Base-by-base conservation (phyloP, 306 rosid species). In the Casuarina glauca region DNA sequence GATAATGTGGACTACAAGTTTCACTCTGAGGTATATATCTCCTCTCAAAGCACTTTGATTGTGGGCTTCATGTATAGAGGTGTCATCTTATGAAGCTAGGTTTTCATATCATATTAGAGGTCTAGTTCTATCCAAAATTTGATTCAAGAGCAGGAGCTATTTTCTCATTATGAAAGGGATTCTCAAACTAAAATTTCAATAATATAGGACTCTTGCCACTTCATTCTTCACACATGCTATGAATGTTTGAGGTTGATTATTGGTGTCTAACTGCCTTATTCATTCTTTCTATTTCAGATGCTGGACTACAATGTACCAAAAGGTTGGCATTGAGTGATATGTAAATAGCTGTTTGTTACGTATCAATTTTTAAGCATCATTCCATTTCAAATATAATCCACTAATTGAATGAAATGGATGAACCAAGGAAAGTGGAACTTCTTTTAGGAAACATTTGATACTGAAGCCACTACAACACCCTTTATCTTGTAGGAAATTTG, bases 241-340 rank as follows among this genome's bases (percentile, higher is more conserved):
- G 32, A 54, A 70, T 46, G 64, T 10, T 16, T 44, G n/a, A 9
- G 38, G 42, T 64, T 48, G 60, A 1, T 32, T 44, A 53, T 67
- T 74, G 6, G 36, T 57, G 76, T 44, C 78, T 84, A 41, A 78
- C 75, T 58, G 43, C 38, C 75, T 46, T 55, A 9, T 73, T 38
- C 32, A 50, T 66, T 41, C 44, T 66, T 26, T 72, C 38, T 54
- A 13, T 79, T 63, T 49, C 89, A 85, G 89, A 89, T 93, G 98
- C 84, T 89, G 90, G 98, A 91, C 87, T 93, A 93, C 91, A 93
- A 91, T 88, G 98, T 93, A 78, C 97, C 91, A 62, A 93, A 97
- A 91, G 98, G 97, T 91, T 78, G 67, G 89, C 67, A 64, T 75
- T 76, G 15, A 68, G 51, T 66, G 45, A 45, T 63, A 26, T 53